Conservation (phyloP, 257 asterid species). For the Solanum verrucosum region DNA sequence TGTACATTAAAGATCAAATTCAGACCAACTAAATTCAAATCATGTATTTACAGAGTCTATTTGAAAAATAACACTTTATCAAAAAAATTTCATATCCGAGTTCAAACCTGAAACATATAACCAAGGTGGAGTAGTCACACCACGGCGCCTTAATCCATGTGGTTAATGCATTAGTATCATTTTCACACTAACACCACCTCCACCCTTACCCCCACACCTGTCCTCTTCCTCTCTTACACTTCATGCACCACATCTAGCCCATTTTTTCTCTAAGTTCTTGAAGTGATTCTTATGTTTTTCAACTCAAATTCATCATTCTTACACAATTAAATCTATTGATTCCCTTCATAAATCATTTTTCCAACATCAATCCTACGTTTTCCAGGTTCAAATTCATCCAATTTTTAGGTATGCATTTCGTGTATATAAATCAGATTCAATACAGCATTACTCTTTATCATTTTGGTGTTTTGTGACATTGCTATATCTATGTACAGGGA, state of each 20-base stretch:
- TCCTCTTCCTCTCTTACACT: neutral
- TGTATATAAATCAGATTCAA: neutral
- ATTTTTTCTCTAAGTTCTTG: neutral
- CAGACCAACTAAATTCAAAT: no score
- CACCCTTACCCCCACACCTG: neutral
- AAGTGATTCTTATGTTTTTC: neutral
- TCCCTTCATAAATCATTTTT: neutral
- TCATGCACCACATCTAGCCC: neutral
- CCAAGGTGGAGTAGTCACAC: rapidly evolving
- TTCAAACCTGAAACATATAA: rapidly evolving
- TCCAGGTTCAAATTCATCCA: neutral
- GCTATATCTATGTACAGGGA: neutral
- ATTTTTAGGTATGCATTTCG: neutral
- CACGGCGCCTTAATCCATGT: rapidly evolving
- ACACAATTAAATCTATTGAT: neutral
- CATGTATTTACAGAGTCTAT: no score
- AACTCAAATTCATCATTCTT: neutral
- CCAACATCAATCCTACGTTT: neutral
- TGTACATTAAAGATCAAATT: no score
- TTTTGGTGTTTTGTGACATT: neutral
- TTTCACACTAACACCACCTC: neutral
- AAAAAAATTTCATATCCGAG: no score
- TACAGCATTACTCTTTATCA: neutral
- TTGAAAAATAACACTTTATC: neutral
- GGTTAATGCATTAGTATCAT: neutral